Base-by-base conservation (phyloP, 2,329 filamentous ascomycete species). In the Magnaporthiopsis incrustans region DNA sequence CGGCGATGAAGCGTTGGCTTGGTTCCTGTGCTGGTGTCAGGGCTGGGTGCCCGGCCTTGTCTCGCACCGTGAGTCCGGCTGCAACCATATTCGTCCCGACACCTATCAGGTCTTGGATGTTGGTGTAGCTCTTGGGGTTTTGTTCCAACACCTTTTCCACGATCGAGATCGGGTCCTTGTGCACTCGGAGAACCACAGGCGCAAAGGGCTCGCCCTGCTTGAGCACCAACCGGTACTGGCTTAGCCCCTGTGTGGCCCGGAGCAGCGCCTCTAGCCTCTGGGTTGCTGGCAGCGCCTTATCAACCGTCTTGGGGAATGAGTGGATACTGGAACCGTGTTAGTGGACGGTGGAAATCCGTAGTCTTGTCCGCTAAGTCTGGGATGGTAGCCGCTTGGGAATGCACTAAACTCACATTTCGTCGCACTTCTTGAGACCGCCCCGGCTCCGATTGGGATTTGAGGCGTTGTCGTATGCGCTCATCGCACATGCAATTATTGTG, bases 181-280 rank as follows among this genome's bases (percentile, higher is more conserved):
- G 89, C 25, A 91, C 87, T n/a, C 91, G 85, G 27, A 95, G 83
- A 59, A 89, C 86, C 35, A 93, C 88, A 1, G 91, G 91, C 61
- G 86, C 88, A 69, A 95, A 93, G 0, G 90, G 89, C 64, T 93
- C 89, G 60, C 89, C 89, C 69, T 92, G 89, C 67, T 91, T 91
- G 15, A 95, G 80, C 0, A 89, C 90, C 5, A 96, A 80, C 3
- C 89, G 87, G 72, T 94, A 95, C 66, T 89, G 85, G 26, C 89
- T 89, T 60, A 95, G 78, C 1, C 86, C 81, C 74, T 95, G 89
- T 0, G 91, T 93, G 4, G 90, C 89, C 67, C 81, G 82, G 12
- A 94, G 77, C 2, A 96, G 77, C 7, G 88, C 83, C 62, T 87
- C 83, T 4, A 87, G 81, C 26, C 84, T 81, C 63, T 78, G 79